Evolutionary conservation across 75 land plant species (phyloP).

Genomic region (Cupressus sempervirens): DNA sequence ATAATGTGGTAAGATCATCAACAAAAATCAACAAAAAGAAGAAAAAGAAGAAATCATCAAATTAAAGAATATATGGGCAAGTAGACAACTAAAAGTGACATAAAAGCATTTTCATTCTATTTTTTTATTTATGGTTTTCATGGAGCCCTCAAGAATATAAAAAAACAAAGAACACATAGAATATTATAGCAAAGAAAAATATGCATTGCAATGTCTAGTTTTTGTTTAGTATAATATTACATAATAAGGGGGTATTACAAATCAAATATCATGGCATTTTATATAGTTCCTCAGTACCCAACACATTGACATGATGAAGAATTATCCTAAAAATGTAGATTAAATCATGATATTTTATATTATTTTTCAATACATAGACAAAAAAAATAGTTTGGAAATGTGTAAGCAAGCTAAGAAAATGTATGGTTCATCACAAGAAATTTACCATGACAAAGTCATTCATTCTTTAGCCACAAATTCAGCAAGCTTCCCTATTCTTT

Average conservation of each 20-base stretch:
- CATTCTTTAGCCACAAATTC: too few species aligned
- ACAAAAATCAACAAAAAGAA: background rate
- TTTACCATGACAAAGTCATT: background rate
- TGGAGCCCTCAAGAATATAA: background rate
- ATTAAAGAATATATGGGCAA: background rate
- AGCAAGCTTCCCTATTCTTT: too few species aligned
- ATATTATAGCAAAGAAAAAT: background rate
- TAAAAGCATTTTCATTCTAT: background rate
- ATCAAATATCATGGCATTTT: background rate
- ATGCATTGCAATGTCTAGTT: background rate
- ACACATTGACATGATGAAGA: background rate
- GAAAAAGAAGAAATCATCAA: background rate
- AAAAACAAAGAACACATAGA: background rate
- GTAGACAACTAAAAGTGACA: too few species aligned
- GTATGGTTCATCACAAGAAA: background rate
- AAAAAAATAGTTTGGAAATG: background rate
- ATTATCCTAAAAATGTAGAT: background rate
- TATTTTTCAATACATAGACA: background rate
- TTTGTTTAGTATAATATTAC: background rate
- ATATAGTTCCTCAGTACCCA: too few species aligned
- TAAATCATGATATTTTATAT: background rate
- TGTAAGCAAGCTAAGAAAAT: background rate
- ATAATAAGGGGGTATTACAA: background rate
- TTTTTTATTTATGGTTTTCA: background rate
- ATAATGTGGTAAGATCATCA: background rate